A percentile compares a stretch with the other conserved stretches of the same genome.
Evolutionary conservation across 164 flowering plant species (phyloP).

Genomic region (Nymphaea thermarum): DNA sequence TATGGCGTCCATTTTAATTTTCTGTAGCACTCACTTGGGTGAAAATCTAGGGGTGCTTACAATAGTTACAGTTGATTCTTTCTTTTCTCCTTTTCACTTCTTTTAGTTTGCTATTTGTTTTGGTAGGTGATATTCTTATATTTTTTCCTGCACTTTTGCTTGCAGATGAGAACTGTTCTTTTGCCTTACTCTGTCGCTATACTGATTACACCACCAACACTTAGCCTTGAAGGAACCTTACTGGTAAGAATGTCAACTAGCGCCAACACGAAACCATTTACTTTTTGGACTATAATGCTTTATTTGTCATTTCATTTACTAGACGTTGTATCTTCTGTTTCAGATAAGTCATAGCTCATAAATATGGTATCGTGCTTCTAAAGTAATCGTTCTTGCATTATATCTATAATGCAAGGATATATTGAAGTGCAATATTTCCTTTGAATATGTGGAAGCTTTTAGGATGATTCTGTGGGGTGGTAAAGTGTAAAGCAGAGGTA

Average conservation of each 20-base stretch:
- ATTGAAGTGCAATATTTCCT: no score
- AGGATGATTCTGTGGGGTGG: no score
- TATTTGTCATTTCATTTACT: neutral
- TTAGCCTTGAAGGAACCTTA: conserved; percentile 83
- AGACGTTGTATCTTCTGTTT: neutral
- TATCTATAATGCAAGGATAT: no score
- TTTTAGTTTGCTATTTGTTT: no score
- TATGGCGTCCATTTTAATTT: no score
- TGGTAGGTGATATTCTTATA: no score
- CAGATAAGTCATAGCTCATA: neutral
- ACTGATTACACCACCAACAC: conserved; percentile 52
- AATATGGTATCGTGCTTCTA: neutral
- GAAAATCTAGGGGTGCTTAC: no score
- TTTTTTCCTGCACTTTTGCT: neutral
- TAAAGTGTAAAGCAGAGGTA: no score
- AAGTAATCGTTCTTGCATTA: neutral
- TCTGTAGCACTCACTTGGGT: no score
- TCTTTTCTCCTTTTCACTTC: no score
- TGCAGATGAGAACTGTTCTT: conserved; percentile 81
- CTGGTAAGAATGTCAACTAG: conserved; percentile 32
- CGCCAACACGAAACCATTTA: neutral
- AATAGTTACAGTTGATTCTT: no score
- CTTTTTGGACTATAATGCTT: neutral
- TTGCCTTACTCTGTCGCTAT: conserved; percentile 56
- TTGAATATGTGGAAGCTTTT: no score